Evolutionary conservation across 768 basidiomycete species (phyloP), one percentile per base, ranked within the genome.

Genomic region (Hydnomerulius pinastri): DNA sequence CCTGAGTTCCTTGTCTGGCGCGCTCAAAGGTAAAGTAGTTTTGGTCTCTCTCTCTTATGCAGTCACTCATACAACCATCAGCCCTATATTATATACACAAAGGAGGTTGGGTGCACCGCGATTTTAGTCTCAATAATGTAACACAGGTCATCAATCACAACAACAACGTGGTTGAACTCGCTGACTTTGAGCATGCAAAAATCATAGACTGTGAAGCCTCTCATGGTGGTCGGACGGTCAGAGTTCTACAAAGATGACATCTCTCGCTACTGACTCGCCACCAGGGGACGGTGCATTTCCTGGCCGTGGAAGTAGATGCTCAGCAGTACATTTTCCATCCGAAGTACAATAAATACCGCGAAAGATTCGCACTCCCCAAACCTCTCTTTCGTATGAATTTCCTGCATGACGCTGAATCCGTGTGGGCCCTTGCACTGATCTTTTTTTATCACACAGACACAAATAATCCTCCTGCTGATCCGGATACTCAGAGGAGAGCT

Each of bases 371-470:
- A 20, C 23, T 17, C 17, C 12, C 6, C 17, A 39, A 6, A 6
- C 37, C 30, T 0, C 45, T 54, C 1, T 58, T 59, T 4, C 50
- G 42, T 11, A 52, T 58, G 58, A 59, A 59, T 33, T 18, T 20
- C 15, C 53, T 55, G 2, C 50, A 59, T 32, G 58, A 60, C 27
- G 20, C 58, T 2, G 48, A 58, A 36, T 60, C 53, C 12, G 4
- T 2, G 2, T 60, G 50, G 56, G 13, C 33, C 4, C 10, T n/a
- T 6, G 41, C 38, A 5, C 58, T 56, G 56, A 4, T 40, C 32
- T 11, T 58, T 2, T 41, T 55, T 46, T 8, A 17, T 9, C 23
- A 55, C 20, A 43, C 40, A 1, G 33, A 55, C 17, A 10, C 23
- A 6, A n/a, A 15, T 30, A 1, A 10, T 24, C 40, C 48, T 18